Base-by-base conservation (phyloP, 2,329 filamentous ascomycete species). In the Sporothrix schenckii region DNA sequence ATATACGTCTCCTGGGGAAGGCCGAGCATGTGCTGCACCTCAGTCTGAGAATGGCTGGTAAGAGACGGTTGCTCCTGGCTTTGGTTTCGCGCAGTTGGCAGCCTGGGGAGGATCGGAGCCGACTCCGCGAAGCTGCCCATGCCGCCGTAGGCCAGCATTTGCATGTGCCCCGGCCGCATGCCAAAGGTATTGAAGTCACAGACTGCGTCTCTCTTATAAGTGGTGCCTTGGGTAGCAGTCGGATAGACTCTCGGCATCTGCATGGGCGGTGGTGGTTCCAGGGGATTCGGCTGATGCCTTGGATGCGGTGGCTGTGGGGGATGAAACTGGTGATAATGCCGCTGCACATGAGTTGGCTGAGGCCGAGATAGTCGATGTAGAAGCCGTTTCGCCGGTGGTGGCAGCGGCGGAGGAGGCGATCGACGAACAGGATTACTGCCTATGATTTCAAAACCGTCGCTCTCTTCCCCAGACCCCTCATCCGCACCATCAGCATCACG, bases 1-100 rank as follows among this genome's bases (percentile, higher is more conserved):
- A 11, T 30, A 14, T 41, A 68, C 13, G 52, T 56, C 50, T 68
- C 66, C 16, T 16, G 4, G 3, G 39, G 21, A 4, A 24, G n/a
- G 13, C 24, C 4, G 24, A 52, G 19, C n/a, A 53, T 66, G 1
- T 30, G n/a, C n/a, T 53, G 63, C n/a, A 66, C 27, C 16, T 66
- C 44, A 19, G 47, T 49, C 30, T 66, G 63, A 9, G 41, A 19
- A 11, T 50, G 61, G 61, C 58, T 63, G 61, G 41, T 24, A 19
- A 21, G n/a, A 5, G 61, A 9, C 14, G 44, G 21, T 4, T 47
- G 58, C 7, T 21, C 16, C 41, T 27, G 56, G 49, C 49, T 50
- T 19, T 21, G 49, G 49, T 9, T 10, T 21, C 19, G 47, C 47
- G 16, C 16, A 3, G 16, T 19, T 49, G 47, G 47, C 47, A 16